phyloP scores from a whole-genome alignment of 768 basidiomycete species.

The Aureoboletus auriporus region DNA sequence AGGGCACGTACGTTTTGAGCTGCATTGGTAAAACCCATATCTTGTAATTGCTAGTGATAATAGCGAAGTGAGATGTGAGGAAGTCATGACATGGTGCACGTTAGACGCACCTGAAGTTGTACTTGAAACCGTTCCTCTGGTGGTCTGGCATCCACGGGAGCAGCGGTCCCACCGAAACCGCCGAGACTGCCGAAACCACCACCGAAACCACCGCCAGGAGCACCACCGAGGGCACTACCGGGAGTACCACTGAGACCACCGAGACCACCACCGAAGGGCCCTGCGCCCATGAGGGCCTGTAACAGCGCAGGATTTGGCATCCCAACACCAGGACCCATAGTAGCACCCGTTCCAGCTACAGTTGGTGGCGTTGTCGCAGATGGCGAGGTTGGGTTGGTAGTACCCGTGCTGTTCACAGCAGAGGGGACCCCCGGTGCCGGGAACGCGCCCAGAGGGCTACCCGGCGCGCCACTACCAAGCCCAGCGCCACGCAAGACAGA shows the following conservation, averaged over 20 bases:
- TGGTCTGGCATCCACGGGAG: slow-evolving; percentile 65
- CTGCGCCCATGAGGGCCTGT: slow-evolving; percentile 20
- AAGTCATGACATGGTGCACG: background rate
- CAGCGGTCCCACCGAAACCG: slow-evolving; percentile 21
- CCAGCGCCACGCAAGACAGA: slow-evolving; percentile 18
- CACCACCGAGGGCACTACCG: slow-evolving; percentile 24
- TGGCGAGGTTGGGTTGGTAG: slow-evolving; percentile 23
- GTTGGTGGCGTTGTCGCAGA: slow-evolving; percentile 15
- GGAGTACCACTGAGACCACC: slow-evolving; percentile 21
- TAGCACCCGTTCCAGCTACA: slow-evolving; percentile 21
- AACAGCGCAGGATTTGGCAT: slow-evolving; percentile 43
- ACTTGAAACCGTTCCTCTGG: slow-evolving; percentile 93
- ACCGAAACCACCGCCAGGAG: slow-evolving; percentile 17
- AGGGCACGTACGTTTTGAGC: slow-evolving; percentile 87
- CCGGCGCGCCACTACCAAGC: slow-evolving; percentile 38
- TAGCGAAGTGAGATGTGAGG: background rate
- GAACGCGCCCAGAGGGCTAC: slow-evolving; percentile 29
- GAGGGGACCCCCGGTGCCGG: slow-evolving; percentile 62
- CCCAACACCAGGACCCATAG: slow-evolving; percentile 6
- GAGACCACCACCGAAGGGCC: slow-evolving; percentile 2
- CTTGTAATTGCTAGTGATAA: slow-evolving; percentile 79
- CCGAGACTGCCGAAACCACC: slow-evolving; percentile 12
- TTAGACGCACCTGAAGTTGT: slow-evolving; percentile 60
- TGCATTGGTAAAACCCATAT: slow-evolving; percentile 93
- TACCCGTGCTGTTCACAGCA: slow-evolving; percentile 4